Evolutionary conservation across 805 yeast species (phyloP), one percentile per base, ranked within the genome.

Genomic region (Ogataea nitratoaversa): DNA sequence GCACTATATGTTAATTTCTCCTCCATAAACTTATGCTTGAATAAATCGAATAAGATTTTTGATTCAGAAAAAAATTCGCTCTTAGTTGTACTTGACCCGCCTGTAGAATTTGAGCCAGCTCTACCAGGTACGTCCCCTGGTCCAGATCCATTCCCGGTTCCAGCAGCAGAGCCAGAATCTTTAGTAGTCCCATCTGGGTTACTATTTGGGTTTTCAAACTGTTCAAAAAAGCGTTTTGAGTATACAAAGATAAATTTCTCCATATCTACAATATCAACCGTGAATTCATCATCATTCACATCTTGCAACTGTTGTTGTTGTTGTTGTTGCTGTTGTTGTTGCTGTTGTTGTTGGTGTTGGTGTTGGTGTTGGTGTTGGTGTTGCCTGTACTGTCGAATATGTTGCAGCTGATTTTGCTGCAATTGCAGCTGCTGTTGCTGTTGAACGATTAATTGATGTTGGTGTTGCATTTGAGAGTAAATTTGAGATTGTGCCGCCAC

Each of bases 191-290:
- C 32, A 25, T 12, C 18, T 12, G 20, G n/a, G 9, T 8, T 19
- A 11, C 17, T 22, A 11, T 22, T 20, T 4, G 22, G 14, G 9
- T 29, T 37, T 32, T 17, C 32, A 19, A 17, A 30, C n/a, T 37
- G 40, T 30, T 44, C 50, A 38, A 62, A 62, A 41, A 62, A 62
- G 19, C 54, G 43, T 30, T 60, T 64, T 6, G 62, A 56, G 44
- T 58, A 60, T 11, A 60, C 53, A 41, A 58, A 62, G 19, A 62
- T 48, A 25, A 62, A 54, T 38, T 49, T 55, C 38, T 62, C 67
- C 61, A 62, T 62, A 41, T 61, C 65, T 8, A 47, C 32, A 17
- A 54, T 42, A 32, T 55, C 59, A 8, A 47, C 36, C 4, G 49
- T 23, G 23, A 48, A 34, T 19, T 48, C 48, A 13, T 18, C 32